Evolutionary conservation across 805 yeast species (phyloP).

Genomic region (Kodamaea nitidulidarum): DNA sequence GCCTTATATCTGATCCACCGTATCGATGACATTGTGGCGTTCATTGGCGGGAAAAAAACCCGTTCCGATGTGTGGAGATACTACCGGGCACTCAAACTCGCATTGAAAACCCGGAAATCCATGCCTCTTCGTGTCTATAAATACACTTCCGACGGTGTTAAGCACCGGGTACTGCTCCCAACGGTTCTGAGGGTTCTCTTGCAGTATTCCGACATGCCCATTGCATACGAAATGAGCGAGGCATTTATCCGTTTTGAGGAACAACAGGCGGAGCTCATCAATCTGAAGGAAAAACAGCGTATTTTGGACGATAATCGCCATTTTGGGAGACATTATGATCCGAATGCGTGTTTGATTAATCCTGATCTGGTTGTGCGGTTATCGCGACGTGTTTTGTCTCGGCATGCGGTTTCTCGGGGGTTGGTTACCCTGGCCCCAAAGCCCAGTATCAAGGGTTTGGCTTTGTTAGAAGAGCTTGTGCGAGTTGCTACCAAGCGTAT

Average conservation of each 20-base stretch:
- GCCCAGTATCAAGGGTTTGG: constrained; percentile 7
- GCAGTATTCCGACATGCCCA: constrained; percentile 46
- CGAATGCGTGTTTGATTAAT: background rate
- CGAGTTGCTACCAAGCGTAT: constrained; percentile 5
- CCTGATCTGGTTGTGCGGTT: background rate
- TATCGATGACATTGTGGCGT: constrained; percentile 35
- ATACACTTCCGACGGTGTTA: constrained; percentile 9
- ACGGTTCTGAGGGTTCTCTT: constrained; percentile 18
- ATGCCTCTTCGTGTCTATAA: background rate
- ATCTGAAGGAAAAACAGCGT: constrained; percentile 16
- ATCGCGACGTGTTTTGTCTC: background rate
- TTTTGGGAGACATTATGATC: constrained; percentile 1
- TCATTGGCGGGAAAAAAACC: constrained; percentile 37
- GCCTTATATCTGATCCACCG: constrained; percentile 48
- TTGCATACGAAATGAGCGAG: constrained; percentile 49
- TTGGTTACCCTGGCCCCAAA: background rate
- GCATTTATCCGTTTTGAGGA: constrained; percentile 44
- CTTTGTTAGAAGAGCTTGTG: constrained; percentile 12
- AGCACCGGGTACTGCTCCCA: constrained; percentile 9
- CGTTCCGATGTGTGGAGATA: constrained; percentile 42
- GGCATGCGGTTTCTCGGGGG: background rate
- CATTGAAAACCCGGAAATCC: background rate
- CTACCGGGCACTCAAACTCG: constrained; percentile 33
- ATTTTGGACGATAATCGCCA: constrained; percentile 8
- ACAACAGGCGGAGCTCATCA: constrained; percentile 24